Evolutionary conservation across 164 flowering plant species (phyloP), one percentile per base, ranked within the genome.

Genomic region (Houttuynia cordata): DNA sequence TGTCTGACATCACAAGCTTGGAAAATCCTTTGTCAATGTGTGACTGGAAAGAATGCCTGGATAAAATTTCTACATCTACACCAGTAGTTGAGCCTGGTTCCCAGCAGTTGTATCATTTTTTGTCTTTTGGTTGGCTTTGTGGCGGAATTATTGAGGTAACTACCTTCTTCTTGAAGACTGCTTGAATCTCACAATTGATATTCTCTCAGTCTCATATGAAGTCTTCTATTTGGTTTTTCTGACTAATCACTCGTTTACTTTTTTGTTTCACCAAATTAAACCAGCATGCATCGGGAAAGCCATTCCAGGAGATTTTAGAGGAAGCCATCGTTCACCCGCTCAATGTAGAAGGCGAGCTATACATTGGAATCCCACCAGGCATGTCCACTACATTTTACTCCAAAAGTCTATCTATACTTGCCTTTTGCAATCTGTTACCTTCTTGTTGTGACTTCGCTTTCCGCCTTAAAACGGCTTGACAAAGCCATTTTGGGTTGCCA

Each of bases 291-390:
- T 85, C 97, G 45, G 90, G 92, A 65, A 93, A 71, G 82, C 83
- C 80, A 73, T 85, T 93, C 73, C 96, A 93, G 69, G 97, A 93
- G 80, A 69, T 93, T 57, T 83, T 93, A 61, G 91, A 93, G 70
- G 96, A 93, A 75, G 87, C 85, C 20, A 65, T 93, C 24, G 65
- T 93, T 72, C 79, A 61, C 14, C 97, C 98, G 24, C 94, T 93
- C 60, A 79, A 80, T 37, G 70, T 93, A 56, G 82, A 84, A 64
- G 98, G 98, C 53, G 97, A 93, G 68, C 76, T 93, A 39, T 93
- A 93, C 61, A 67, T 93, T 68, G 98, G 98, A 71, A 82, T 93
- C 67, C 98, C 98, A 69, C 94, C 98, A 74, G 98, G 98, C 71
- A 81, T 25, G 47, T 20, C 10, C 40, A 34, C 12, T 57, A 7